phyloP scores from a whole-genome alignment of 768 basidiomycete species.

The Suillus subalutaceus region DNA sequence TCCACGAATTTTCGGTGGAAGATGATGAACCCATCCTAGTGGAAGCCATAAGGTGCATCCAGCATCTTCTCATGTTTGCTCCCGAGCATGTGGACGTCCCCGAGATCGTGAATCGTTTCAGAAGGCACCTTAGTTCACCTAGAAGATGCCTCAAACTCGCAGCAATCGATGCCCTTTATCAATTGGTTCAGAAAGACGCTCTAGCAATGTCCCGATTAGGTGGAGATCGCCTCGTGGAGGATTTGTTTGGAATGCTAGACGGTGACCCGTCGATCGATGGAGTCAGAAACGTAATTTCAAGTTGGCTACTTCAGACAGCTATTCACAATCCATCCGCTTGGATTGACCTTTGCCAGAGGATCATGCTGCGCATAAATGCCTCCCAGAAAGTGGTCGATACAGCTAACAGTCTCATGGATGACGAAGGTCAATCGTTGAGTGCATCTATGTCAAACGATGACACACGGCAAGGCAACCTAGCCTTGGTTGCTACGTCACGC shows the following conservation, averaged over 20 bases:
- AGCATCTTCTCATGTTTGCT: slow-evolving; percentile 96
- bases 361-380: slow-evolving; percentile 93
- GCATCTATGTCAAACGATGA: slow-evolving; percentile 44
- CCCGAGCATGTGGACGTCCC: slow-evolving; percentile 84
- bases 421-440: slow-evolving; percentile 92
- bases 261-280: slow-evolving; percentile 94
- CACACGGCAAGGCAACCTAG: slow-evolving; percentile 35
- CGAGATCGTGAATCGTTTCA: slow-evolving; percentile 76
- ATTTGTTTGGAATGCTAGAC: slow-evolving; percentile 93
- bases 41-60: slow-evolving; percentile 94
- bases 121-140: slow-evolving; percentile 76
- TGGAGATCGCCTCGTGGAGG: slow-evolving; percentile 91
- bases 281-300: slow-evolving; percentile 88
- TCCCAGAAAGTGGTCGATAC: slow-evolving; percentile 75
- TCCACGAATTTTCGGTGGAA: slow-evolving; percentile 83
- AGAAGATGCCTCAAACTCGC: slow-evolving; percentile 88
- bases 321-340: slow-evolving; percentile 93
- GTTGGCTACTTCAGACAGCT: slow-evolving; percentile 95
- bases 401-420: slow-evolving; percentile 66
- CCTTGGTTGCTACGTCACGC: slow-evolving; percentile 64
- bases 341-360: slow-evolving; percentile 97
- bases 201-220: slow-evolving; percentile 89
- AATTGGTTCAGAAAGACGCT: slow-evolving; percentile 95
- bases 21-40: slow-evolving; percentile 87
- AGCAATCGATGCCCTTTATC: slow-evolving; percentile 94